These are phyloP conservation scores for Hypericum perforatum DNA, from an alignment of 345 rosid species.

Conservation along the genomic window DNA sequence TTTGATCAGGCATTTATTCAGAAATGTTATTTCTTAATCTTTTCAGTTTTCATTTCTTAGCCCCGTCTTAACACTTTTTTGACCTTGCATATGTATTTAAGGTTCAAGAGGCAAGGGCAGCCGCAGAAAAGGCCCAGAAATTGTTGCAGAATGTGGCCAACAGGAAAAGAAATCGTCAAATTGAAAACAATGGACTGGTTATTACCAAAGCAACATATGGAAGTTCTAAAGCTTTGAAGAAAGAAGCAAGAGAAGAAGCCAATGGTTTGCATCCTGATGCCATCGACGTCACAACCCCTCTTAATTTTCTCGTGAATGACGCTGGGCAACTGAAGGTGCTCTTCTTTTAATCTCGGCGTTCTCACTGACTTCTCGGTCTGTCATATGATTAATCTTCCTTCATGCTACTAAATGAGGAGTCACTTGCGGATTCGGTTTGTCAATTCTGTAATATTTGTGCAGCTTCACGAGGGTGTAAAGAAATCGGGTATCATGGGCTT, in stretches of 20 bases:
- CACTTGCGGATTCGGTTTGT: not conserved
- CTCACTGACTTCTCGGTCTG: too few species aligned
- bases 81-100: slow-evolving; percentile 12
- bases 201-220: slow-evolving; percentile 72
- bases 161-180: slow-evolving; percentile 66
- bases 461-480: slow-evolving; percentile 90
- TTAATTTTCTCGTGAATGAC: slow-evolving; percentile 80
- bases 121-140: slow-evolving; percentile 78
- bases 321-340: slow-evolving; percentile 72
- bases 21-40: not conserved
- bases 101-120: slow-evolving; percentile 65
- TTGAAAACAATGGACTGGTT: slow-evolving; percentile 60
- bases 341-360: not conserved
- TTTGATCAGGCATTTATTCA: not conserved
- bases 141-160: slow-evolving; percentile 67
- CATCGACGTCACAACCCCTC: slow-evolving; percentile 73
- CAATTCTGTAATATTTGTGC: slow-evolving; percentile 10
- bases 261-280: slow-evolving; percentile 41
- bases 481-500: slow-evolving; percentile 97
- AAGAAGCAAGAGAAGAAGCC: slow-evolving; percentile 20
- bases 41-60: not conserved
- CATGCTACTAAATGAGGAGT: too few species aligned
- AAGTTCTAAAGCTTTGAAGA: slow-evolving; percentile 46
- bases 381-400: too few species aligned
- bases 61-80: not conserved